Evolutionary conservation across 257 asterid species (phyloP).

Genomic region (Primulina eburnea): DNA sequence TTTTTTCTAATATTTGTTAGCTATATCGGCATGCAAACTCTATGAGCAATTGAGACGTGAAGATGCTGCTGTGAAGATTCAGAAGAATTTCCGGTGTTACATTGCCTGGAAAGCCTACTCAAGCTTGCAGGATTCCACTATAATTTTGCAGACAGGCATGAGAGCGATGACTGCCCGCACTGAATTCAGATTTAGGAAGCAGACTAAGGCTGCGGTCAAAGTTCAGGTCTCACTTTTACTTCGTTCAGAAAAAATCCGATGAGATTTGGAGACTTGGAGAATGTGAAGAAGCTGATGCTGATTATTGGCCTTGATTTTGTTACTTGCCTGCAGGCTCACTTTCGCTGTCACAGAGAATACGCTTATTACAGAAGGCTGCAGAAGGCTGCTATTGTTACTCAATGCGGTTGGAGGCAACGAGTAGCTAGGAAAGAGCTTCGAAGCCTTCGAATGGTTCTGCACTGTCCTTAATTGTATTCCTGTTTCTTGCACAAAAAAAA

Average conservation of each 20-base stretch:
- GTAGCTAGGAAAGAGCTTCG: conserved; percentile 95
- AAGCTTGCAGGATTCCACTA: conserved; percentile 56
- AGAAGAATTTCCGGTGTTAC: conserved; percentile 80
- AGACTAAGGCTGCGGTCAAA: conserved; percentile 81
- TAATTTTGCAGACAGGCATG: conserved; percentile 85
- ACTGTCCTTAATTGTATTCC: conserved; percentile 29
- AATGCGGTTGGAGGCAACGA: conserved; percentile 93
- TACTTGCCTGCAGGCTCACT: conserved; percentile 58
- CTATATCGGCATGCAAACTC: conserved; percentile 77
- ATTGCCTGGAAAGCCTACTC: conserved; percentile 61
- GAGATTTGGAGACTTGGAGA: conserved; percentile 25
- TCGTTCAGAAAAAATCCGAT: conserved; percentile 23
- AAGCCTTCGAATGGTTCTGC: conserved; percentile 73
- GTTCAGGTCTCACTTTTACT: conserved; percentile 65
- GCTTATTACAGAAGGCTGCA: conserved; percentile 72
- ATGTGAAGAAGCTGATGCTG: conserved; percentile 22
- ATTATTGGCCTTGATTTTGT: conserved; percentile 24
- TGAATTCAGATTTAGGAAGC: conserved; percentile 84
- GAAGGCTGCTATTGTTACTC: conserved; percentile 77
- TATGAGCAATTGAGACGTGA: conserved; percentile 86
- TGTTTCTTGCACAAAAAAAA: conserved; percentile 17
- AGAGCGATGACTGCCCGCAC: conserved; percentile 83
- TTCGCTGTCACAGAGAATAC: conserved; percentile 64
- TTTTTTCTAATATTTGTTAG: conserved; percentile 35
- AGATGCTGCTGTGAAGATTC: conserved; percentile 89